Evolutionary conservation across 208 protist genomes (phyloP).

Genomic region (Tritrichomonas musculus): DNA sequence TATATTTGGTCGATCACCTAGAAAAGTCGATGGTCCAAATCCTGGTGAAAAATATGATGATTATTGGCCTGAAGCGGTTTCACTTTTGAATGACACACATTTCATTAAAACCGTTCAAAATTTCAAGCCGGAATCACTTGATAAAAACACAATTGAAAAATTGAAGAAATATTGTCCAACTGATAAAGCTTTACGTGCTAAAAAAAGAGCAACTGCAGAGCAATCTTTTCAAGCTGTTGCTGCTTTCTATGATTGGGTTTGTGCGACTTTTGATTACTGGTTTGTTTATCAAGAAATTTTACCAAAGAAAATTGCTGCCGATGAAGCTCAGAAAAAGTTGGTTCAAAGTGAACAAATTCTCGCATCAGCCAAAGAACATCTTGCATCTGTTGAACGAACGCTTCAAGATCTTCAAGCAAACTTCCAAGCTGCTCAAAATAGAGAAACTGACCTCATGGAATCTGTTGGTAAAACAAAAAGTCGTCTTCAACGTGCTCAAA

Average conservation of each 20-base stretch:
- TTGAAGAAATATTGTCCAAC: conserved; percentile 80
- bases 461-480: conserved; percentile 38
- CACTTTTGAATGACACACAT: conserved; percentile 73
- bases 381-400: conserved; percentile 78
- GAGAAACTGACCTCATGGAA: conserved; percentile 57
- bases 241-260: conserved; percentile 57
- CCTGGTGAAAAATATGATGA: neutral
- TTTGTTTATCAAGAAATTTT: conserved; percentile 86
- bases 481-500: conserved; percentile 63
- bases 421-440: conserved; percentile 79
- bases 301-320: conserved; percentile 82
- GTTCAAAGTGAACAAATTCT: conserved; percentile 30
- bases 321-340: conserved; percentile 72
- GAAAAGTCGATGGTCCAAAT: neutral
- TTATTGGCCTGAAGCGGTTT: neutral
- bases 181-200: conserved; percentile 49
- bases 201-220: neutral
- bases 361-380: conserved; percentile 41
- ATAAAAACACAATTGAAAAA: conserved; percentile 79
- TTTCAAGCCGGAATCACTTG: conserved; percentile 87
- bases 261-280: conserved; percentile 63
- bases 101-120: conserved; percentile 86
- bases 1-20: neutral
- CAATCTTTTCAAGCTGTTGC: conserved; percentile 46
- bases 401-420: conserved; percentile 73